A percentile compares a stretch with the other conserved stretches of the same genome.
Evolutionary conservation across 305 asterid genomes (phyloP).

Genomic region (Monarda citriodora): DNA sequence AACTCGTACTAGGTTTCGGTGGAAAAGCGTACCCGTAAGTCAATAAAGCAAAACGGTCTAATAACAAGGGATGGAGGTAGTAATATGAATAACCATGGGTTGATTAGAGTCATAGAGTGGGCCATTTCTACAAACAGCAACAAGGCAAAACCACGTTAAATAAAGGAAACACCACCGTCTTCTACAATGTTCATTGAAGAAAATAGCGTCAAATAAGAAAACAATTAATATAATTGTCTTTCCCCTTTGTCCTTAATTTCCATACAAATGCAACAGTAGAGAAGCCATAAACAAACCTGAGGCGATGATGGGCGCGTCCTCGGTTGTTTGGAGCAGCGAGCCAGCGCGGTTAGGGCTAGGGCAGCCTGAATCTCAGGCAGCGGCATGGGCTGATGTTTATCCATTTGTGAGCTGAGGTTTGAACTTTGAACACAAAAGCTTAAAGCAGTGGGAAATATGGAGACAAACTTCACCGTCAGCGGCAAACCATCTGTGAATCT

Average conservation of each 20-base stretch:
- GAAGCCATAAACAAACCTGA: constrained; percentile 16
- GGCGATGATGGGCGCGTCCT: neutral
- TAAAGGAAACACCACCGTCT: neutral
- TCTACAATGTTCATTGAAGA: neutral
- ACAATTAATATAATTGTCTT: neutral
- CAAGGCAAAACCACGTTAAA: neutral
- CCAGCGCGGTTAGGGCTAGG: constrained; percentile 39
- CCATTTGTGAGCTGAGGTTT: neutral
- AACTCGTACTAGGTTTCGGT: too few relatives aligned
- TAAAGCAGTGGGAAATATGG: neutral
- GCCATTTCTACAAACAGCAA: too few relatives aligned
- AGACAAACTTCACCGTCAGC: constrained; percentile 3
- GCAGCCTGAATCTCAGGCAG: constrained; percentile 39
- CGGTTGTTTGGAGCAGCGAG: constrained; percentile 2
- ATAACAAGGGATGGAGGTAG: too few relatives aligned
- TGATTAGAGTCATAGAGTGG: too few relatives aligned
- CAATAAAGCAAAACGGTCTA: too few relatives aligned
- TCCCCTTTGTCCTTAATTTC: too few relatives aligned
- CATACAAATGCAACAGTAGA: neutral
- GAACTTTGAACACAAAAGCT: neutral
- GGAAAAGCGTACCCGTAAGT: too few relatives aligned
- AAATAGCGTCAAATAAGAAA: neutral
- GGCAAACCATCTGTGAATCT: neutral
- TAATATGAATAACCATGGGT: too few relatives aligned
- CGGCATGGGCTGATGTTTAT: neutral